Evolutionary conservation across 2,329 filamentous ascomycete species (phyloP), one percentile per base, ranked within the genome.

Genomic region (Pseudopithomyces chartarum): DNA sequence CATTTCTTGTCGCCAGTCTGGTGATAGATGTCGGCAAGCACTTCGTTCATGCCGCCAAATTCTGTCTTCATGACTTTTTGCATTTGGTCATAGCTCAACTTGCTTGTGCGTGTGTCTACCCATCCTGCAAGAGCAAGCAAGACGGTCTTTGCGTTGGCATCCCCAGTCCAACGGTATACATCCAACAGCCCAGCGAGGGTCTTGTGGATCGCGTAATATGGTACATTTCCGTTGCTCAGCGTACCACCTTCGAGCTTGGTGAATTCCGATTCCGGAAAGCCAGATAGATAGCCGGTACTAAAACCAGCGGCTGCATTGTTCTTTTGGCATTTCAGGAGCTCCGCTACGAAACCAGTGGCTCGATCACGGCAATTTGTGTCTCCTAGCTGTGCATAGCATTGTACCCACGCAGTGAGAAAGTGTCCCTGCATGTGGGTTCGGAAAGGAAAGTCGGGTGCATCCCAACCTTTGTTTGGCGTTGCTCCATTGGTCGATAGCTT

Each of bases 161-260:
- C 77, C 2, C 78, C 80, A 11, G 81, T 69, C 17, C 75, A 68
- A 5, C 78, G 75, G 75, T 80, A 84, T 2, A 81, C 79, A 44
- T 84, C 82, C 1, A 84, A 76, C 11, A 84, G 73, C 0, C 82
- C 82, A 1, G 80, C 78, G 64, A 84, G 76, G 1, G 79, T 82
- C 71, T 84, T 84, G 69, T 84, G 82, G n/a, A 84, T 73, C 20
- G 78, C 78, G 56, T 84, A 84, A 67, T 83, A 84, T 0, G 81
- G 81, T 0, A 84, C 82, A 45, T 84, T 84, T 26, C 81, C 81
- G 40, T 79, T 81, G 50, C 33, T 74, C 12, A 83, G 67, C 0
- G 73, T 81, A 0, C 81, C 69, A 0, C 68, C 65, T 53, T 84
- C 81, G 1, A 84, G 67, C 0, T 70, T 71, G 1, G 59, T 66